Percentiles rank a stretch among this genome's conserved stretches.
Evolutionary conservation across 345 rosid genomes (phyloP).

Genomic region (Hibiscus tridactylites): DNA sequence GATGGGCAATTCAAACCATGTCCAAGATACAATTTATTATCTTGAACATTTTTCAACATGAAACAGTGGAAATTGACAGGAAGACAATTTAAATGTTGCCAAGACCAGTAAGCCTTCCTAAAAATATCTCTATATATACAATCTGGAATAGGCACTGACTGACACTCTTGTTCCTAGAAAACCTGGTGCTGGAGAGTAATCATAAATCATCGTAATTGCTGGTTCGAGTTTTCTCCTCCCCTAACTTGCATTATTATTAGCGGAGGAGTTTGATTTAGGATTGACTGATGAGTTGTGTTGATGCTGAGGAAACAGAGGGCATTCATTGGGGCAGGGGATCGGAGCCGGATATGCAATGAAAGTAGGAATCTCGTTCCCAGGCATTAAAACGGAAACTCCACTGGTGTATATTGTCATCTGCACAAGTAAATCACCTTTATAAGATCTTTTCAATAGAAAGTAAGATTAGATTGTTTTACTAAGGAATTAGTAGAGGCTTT

Average conservation of each 20-base stretch:
- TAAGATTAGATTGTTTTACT: background rate
- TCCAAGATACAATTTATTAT: no score
- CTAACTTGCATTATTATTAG: conserved; percentile 15
- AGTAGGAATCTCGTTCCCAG: conserved; percentile 78
- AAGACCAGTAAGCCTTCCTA: conserved; percentile 15
- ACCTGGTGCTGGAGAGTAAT: background rate
- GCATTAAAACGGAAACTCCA: conserved; percentile 93
- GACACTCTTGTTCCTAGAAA: background rate
- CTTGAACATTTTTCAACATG: no score
- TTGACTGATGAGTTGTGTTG: conserved; percentile 4
- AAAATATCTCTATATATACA: conserved; percentile 12
- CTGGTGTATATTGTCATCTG: conserved; percentile 73
- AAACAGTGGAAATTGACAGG: background rate
- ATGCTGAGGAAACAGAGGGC: conserved; percentile 18
- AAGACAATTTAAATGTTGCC: conserved; percentile 5
- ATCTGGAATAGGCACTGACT: background rate
- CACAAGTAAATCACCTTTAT: background rate
- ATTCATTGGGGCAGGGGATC: conserved; percentile 31
- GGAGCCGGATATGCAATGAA: conserved; percentile 81
- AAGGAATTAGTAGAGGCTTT: background rate
- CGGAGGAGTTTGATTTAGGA: conserved; percentile 13
- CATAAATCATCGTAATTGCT: background rate
- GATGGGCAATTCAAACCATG: conserved; percentile 11
- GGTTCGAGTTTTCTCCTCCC: conserved; percentile 17
- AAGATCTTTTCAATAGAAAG: background rate